Evolutionary conservation across 1,284 basidiomycete species (phyloP).

Genomic region (Ustilago esculenta): DNA sequence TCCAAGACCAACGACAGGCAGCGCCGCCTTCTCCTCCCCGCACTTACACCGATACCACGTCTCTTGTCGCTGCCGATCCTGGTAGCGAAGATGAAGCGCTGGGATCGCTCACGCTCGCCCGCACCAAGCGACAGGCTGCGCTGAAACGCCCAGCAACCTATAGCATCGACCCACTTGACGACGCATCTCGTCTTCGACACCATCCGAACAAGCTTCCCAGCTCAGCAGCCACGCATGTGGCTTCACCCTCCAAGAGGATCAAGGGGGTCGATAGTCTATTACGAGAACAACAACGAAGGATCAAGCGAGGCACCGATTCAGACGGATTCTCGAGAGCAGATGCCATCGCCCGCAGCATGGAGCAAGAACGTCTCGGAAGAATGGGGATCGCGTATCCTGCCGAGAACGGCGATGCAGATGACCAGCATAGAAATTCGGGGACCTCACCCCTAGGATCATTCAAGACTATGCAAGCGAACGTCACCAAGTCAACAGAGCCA

Average conservation of each 20-base stretch:
- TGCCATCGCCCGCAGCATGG: slow-evolving; percentile 35
- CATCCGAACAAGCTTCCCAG: slow-evolving; percentile 20
- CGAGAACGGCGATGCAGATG: background rate
- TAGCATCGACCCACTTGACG: slow-evolving; percentile 39
- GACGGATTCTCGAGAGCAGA: slow-evolving; percentile 41
- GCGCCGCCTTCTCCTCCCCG: background rate
- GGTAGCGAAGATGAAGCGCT: slow-evolving; percentile 24
- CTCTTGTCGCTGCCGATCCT: background rate
- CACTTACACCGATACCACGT: background rate
- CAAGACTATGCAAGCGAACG: background rate
- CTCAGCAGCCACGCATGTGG: slow-evolving; percentile 2
- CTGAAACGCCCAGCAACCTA: slow-evolving; percentile 30
- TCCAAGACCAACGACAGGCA: slow-evolving; percentile 11
- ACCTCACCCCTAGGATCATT: no score
- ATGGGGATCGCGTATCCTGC: slow-evolving; percentile 23
- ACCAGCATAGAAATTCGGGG: background rate
- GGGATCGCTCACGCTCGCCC: slow-evolving; percentile 22
- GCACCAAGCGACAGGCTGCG: slow-evolving; percentile 29
- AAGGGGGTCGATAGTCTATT: slow-evolving; percentile 14
- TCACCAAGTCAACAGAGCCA: slow-evolving; percentile 3
- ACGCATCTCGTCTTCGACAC: slow-evolving; percentile 18
- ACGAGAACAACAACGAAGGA: slow-evolving; percentile 21
- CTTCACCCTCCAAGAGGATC: background rate
- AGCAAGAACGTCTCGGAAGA: slow-evolving; percentile 25
- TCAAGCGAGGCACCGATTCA: slow-evolving; percentile 25